Evolutionary conservation across 208 protist species (phyloP), one percentile per base, ranked within the genome.

Genomic region (Leishmania tarentolae): DNA sequence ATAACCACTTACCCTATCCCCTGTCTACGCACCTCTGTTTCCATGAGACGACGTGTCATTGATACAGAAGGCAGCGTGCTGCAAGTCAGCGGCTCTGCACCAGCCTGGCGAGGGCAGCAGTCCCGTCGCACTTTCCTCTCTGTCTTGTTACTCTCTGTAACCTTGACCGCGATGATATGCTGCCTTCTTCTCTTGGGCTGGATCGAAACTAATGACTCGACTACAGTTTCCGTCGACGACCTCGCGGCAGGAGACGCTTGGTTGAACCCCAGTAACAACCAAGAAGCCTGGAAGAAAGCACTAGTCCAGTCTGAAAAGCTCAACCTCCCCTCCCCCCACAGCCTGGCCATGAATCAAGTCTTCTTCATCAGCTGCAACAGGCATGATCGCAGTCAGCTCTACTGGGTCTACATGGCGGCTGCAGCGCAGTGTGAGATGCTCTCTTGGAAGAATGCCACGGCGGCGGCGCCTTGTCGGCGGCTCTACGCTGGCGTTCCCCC

Each of bases 361-460:
- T 75, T 92, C n/a, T 96, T 96, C 78, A 82, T 92, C 35, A 96
- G 93, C 76, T 96, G 93, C 80, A 96, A 95, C 66, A 85, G 87
- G 42, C 93, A 94, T 81, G 83, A 96, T 61, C 73, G 74, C 59
- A 82, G 86, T 74, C 93, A 96, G 75, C 76, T 75, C 56, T 96
- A 96, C 83, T 96, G 93, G 93, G 78, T 78, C 31, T 57, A 80
- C 28, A 88, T 96, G 75, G 88, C 88, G 2, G 76, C 57, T 44
- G 84, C 82, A 13, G 83, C 89, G 65, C 82, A 92, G 79, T 88
- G 85, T 76, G 85, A 92, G 78, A 35, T 86, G 79, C 81, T 85
- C 1, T 82, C 87, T 0, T 31, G 65, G 37, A 44, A 46, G 40
- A 72, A 77, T 69, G 53, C 81, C 4, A 72, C 78, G 42, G 59